Evolutionary conservation across 2,329 filamentous ascomycete genomes (phyloP).

Genomic region (Nemania serpens): DNA sequence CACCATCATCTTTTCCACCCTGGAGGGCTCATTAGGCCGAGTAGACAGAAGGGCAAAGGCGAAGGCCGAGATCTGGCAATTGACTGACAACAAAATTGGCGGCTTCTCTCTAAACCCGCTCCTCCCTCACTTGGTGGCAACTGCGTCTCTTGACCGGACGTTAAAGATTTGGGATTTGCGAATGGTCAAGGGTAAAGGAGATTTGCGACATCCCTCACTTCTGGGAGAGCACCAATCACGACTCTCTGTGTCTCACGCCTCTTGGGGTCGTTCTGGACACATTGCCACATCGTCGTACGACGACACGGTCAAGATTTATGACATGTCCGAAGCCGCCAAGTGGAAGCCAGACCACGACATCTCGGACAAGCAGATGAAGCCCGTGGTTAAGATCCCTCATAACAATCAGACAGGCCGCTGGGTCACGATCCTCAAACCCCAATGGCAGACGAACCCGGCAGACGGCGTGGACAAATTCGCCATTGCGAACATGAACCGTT

Average conservation of each 20-base stretch:
- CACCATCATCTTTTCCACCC: constrained; percentile 82
- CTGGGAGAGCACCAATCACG: constrained; percentile 82
- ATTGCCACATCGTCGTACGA: constrained; percentile 94
- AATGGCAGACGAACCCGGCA: constrained; percentile 83
- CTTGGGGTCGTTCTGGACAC: constrained; percentile 83
- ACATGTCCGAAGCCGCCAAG: constrained; percentile 65
- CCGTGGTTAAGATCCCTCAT: constrained; percentile 71
- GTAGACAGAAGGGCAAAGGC: constrained; percentile 72
- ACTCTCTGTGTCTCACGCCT: constrained; percentile 88
- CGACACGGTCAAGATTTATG: constrained; percentile 91
- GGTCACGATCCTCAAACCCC: constrained; percentile 81
- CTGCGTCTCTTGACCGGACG: constrained; percentile 86
- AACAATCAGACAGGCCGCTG: constrained; percentile 96
- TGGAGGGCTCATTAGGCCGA: constrained; percentile 79
- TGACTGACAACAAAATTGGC: constrained; percentile 93
- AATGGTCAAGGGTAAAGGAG: constrained; percentile 65
- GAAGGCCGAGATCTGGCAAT: constrained; percentile 69
- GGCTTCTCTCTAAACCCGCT: constrained; percentile 85
- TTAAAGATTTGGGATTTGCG: constrained; percentile 92
- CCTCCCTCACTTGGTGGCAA: constrained; percentile 81
- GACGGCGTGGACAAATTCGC: constrained; percentile 86
- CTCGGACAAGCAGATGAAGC: constrained; percentile 66
- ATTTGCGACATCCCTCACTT: constrained; percentile 65
- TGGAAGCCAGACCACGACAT: constrained; percentile 67
- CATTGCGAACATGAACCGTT: constrained; percentile 97